Percentiles rank a stretch among this genome's conserved stretches.
These are phyloP conservation scores for Podospora fimiseda DNA, from an alignment of 495 filamentous ascomycete species.

Conservation along the genomic window DNA sequence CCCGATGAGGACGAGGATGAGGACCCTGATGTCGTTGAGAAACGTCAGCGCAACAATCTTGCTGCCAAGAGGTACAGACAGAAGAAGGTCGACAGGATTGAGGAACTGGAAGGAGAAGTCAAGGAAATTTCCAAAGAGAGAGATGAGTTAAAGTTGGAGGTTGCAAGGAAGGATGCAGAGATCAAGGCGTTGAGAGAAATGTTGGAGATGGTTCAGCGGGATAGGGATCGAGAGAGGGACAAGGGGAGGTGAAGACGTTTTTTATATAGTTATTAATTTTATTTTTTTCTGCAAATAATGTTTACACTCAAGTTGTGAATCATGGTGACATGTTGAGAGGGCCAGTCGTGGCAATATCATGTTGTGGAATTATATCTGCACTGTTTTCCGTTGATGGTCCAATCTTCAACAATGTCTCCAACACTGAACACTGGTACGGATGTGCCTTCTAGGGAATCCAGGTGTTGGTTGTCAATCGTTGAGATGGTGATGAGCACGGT, in stretches of 20 bases:
- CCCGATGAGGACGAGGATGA: conserved; percentile 4
- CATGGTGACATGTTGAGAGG: no score
- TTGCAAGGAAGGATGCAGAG: conserved; percentile 61
- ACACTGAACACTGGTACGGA: no score
- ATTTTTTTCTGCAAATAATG: no score
- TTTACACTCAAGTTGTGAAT: no score
- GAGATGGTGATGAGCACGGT: no score
- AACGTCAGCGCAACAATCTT: conserved; percentile 62
- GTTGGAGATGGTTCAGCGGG: conserved; percentile 26
- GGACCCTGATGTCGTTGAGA: conserved; percentile 27
- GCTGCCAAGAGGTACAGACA: conserved; percentile 67
- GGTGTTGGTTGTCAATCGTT: no score
- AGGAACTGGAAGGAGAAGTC: conserved; percentile 55
- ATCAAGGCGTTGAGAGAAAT: conserved; percentile 38
- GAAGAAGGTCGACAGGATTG: conserved; percentile 60
- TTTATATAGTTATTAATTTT: neutral
- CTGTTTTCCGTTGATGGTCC: no score
- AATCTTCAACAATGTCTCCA: no score
- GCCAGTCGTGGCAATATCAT: no score
- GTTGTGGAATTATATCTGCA: no score
- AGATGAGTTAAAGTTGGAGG: conserved; percentile 57
- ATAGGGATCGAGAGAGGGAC: conserved; percentile 11
- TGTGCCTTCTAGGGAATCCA: no score
- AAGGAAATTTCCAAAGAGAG: conserved; percentile 53
- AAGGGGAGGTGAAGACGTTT: conserved; percentile 14